phyloP scores from a whole-genome alignment of 202 grass and related monocot genomes.

The Bolboschoenoplectus hybrid region DNA sequence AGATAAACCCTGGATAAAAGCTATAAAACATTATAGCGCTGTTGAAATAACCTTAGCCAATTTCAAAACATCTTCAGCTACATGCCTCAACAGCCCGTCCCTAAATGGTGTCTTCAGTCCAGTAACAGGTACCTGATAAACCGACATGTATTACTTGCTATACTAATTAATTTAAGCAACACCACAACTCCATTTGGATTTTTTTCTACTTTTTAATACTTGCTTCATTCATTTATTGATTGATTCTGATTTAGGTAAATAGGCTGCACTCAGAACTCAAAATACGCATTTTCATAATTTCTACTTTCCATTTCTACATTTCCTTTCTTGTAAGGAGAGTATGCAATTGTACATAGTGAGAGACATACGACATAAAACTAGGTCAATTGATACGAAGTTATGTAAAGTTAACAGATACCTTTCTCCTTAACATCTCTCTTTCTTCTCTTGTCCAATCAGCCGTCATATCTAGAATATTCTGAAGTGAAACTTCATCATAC shows the following conservation, averaged over 20 bases:
- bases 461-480: slow-evolving; percentile 84
- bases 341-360: slow-evolving; percentile 9
- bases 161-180: slow-evolving; percentile 10
- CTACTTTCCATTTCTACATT: background rate
- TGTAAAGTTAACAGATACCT: slow-evolving; percentile 51
- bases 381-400: slow-evolving; percentile 22
- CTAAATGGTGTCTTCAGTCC: slow-evolving; percentile 95
- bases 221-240: background rate
- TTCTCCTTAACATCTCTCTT: slow-evolving; percentile 78
- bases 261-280: background rate
- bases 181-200: background rate
- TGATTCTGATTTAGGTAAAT: slow-evolving; percentile 13
- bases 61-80: slow-evolving; percentile 91
- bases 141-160: slow-evolving; percentile 24
- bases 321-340: background rate
- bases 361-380: background rate
- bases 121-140: slow-evolving; percentile 72
- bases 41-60: slow-evolving; percentile 68
- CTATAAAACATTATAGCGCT: background rate
- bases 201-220: background rate
- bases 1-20: background rate
- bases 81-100: slow-evolving; percentile 75
- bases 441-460: slow-evolving; percentile 93
- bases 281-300: slow-evolving; percentile 14
- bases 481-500: slow-evolving; percentile 88